Base-by-base conservation (phyloP, 805 yeast species). In the Candida orba region DNA sequence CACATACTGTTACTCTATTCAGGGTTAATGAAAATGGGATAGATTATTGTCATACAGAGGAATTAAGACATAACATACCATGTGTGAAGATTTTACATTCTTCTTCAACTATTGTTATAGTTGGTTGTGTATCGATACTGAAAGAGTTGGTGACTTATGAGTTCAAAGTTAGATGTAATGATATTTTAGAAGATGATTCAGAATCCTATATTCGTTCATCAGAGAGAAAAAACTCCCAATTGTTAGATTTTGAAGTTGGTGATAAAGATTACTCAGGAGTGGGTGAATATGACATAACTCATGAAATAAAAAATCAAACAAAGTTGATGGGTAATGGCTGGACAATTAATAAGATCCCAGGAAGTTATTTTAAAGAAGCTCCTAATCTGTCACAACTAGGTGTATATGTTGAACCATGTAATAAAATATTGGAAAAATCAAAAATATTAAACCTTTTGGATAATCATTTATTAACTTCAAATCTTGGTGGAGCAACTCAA, bases 51-150 rank as follows among this genome's bases (percentile, higher is more conserved):
- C 63, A 58, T 30, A 60, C 77, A 2, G 72, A 68, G 34, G 67
- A 65, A 36, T 47, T 81, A 15, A 52, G 67, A 8, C 80, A 78
- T 51, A 81, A 82, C 52, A 68, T 81, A 10, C 78, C 88, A 0
- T 76, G 69, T 43, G 72, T 77, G 2, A 57, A 71, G 22, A 66
- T 79, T 39, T 48, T 70, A 15, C 48, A 46, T 4, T 20, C 40
- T 4, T 54, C 59, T 13, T 45, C 46, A 1, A 56, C 53, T 12
- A 47, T 44, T 0, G 49, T 65, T 9, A 65, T 65, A 38, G 62
- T 62, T 4, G 52, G 72, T 37, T 67, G 68, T 40, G 68, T 67
- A 0, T 70, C 78, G 0, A 76, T 79, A 4, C 64, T 71, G 1
- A 75, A 75, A 1, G 61, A 63, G 32, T 47, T 58, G 13, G 51